These are phyloP conservation scores for Dioscorea cayenensis DNA, from an alignment of 116 monocot species.

Conservation along the genomic window DNA sequence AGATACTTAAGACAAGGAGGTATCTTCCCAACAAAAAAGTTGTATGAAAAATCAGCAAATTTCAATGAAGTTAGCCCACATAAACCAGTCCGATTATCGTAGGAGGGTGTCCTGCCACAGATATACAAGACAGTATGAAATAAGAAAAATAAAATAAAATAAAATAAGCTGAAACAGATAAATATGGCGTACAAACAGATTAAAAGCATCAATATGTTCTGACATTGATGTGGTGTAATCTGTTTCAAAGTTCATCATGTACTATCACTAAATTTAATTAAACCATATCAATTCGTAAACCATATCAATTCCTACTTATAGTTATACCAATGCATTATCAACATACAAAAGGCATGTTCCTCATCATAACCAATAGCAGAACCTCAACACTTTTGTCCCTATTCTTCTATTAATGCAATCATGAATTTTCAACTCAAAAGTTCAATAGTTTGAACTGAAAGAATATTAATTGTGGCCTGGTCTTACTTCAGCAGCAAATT, in stretches of 20 bases:
- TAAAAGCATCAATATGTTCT: background rate
- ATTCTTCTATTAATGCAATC: background rate
- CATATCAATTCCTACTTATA: no score
- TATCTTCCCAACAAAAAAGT: conserved; percentile 71
- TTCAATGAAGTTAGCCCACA: conserved; percentile 39
- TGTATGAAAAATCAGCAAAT: conserved; percentile 76
- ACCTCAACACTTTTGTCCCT: background rate
- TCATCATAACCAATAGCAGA: no score
- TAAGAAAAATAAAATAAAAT: background rate
- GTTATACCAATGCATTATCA: no score
- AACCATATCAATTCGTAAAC: no score
- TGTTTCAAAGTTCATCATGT: no score
- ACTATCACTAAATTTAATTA: no score
- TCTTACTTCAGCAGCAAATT: no score
- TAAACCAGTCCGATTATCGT: conserved; percentile 30
- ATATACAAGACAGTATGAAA: background rate
- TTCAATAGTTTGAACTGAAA: background rate
- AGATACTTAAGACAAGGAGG: conserved; percentile 61
- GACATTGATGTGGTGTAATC: no score
- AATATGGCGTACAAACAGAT: background rate
- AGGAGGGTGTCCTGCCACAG: conserved; percentile 21
- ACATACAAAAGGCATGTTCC: no score
- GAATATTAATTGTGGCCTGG: background rate
- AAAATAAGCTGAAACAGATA: background rate
- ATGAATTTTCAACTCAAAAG: background rate